These are phyloP conservation scores for Neonothopanus nambi DNA, from an alignment of 1,284 basidiomycete genomes.

Conservation along the genomic window DNA sequence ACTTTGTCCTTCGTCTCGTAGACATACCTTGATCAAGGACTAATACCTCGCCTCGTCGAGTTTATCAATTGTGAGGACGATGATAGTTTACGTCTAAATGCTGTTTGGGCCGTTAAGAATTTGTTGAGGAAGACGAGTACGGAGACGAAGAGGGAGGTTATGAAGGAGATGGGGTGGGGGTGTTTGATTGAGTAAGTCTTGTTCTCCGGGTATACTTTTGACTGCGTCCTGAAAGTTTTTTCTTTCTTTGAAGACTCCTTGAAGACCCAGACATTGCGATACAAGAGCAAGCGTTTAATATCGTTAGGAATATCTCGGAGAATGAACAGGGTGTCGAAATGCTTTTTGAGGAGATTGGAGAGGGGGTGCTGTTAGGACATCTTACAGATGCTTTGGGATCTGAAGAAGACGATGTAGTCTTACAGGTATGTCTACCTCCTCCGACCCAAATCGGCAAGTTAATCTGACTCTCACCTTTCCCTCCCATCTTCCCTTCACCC, in stretches of 20 bases:
- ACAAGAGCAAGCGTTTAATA: constrained; percentile 67
- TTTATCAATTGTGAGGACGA: constrained; percentile 52
- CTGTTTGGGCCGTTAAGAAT: constrained; percentile 84
- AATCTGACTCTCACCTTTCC: neutral
- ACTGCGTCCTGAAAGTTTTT: neutral
- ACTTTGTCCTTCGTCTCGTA: no score
- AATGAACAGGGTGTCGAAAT: constrained; percentile 61
- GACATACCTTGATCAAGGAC: constrained; percentile 63
- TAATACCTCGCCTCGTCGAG: constrained; percentile 62
- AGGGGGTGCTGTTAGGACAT: constrained; percentile 23
- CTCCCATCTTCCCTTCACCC: neutral
- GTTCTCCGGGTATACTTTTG: neutral
- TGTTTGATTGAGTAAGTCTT: constrained; percentile 27
- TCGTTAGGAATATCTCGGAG: constrained; percentile 64
- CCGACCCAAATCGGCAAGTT: no score
- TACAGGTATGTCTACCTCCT: neutral
- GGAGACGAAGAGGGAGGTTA: constrained; percentile 62
- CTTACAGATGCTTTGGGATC: neutral
- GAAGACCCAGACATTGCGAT: constrained; percentile 50
- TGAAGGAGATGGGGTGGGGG: constrained; percentile 65
- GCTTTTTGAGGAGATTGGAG: constrained; percentile 53
- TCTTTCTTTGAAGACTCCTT: constrained; percentile 41
- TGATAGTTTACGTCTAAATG: constrained; percentile 60
- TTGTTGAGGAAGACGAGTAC: constrained; percentile 61
- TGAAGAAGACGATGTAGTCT: neutral